Conservation (phyloP, 257 asterid species). For the Fraxinus cuspidata region DNA sequence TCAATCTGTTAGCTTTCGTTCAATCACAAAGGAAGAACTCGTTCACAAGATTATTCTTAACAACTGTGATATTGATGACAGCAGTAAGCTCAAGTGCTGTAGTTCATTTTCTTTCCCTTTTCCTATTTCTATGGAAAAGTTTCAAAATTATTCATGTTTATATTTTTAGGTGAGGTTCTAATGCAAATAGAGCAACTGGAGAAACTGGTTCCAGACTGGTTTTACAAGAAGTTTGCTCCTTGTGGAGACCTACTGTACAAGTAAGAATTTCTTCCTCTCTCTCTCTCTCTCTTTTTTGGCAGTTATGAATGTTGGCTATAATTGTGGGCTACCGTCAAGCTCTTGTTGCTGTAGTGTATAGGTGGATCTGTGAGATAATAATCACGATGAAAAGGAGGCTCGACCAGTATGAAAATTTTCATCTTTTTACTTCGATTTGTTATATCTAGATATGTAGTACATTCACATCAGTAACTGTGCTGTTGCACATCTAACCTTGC, state of each 20-base stretch:
- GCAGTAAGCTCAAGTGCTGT: conserved; percentile 41
- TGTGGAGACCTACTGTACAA: conserved; percentile 77
- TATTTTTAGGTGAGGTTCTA: conserved; percentile 60
- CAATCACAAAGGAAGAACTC: conserved; percentile 88
- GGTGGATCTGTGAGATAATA: no score
- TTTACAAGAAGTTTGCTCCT: conserved; percentile 52
- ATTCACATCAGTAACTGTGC: no score
- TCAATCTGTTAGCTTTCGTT: conserved; percentile 53
- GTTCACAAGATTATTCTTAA: conserved; percentile 77
- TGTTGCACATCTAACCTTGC: no score
- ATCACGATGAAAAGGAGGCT: no score
- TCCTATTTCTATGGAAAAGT: not conserved
- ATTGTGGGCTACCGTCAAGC: no score
- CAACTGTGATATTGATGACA: conserved; percentile 59
- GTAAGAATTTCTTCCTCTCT: conserved; percentile 30
- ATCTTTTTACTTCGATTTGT: no score
- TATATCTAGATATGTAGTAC: no score
- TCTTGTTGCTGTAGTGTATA: no score
- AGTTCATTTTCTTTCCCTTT: conserved; percentile 7
- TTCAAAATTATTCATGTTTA: conserved; percentile 24
- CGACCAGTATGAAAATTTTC: no score
- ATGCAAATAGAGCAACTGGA: conserved; percentile 66
- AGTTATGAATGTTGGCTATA: no score
- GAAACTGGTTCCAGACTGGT: conserved; percentile 87
- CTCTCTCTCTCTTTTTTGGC: not conserved